Percentiles rank a stretch among this genome's conserved stretches.
Evolutionary conservation across 2,329 filamentous ascomycete genomes (phyloP).

Genomic region (Diaporthe longicolla): DNA sequence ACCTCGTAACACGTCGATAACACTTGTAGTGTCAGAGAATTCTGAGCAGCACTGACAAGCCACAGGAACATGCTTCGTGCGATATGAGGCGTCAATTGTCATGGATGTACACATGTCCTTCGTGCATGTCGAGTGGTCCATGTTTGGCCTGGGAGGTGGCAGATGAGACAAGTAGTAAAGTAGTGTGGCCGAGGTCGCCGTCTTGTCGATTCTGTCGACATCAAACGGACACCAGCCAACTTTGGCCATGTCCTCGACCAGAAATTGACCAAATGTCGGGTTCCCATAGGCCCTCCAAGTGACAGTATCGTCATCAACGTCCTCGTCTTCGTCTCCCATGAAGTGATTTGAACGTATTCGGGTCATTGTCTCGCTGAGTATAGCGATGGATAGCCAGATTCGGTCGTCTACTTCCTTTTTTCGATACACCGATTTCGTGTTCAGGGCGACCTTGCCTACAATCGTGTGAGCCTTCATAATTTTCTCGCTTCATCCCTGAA

Average conservation of each 20-base stretch:
- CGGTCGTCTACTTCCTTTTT: slow-evolving; percentile 1
- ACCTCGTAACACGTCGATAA: too few species aligned
- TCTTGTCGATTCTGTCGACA: not conserved
- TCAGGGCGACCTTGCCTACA: not conserved
- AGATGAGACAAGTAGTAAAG: slow-evolving; percentile 16
- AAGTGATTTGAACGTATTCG: slow-evolving; percentile 9
- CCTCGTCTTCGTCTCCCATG: not conserved
- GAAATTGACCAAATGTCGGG: not conserved
- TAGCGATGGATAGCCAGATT: slow-evolving; percentile 13
- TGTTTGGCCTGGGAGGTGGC: slow-evolving; percentile 2
- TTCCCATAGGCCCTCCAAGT: slow-evolving; percentile 3
- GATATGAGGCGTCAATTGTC: not conserved
- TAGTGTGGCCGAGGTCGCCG: not conserved
- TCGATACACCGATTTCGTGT: not conserved
- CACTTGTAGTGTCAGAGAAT: too few species aligned
- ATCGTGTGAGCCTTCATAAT: not conserved
- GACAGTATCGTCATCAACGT: not conserved
- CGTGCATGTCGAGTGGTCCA: slow-evolving; percentile 4
- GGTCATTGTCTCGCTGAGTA: not conserved
- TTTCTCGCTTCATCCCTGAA: too few species aligned
- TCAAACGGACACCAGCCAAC: slow-evolving; percentile 12
- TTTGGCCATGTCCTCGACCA: slow-evolving; percentile 1
- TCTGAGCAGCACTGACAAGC: not conserved
- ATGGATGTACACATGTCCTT: slow-evolving; percentile 12
- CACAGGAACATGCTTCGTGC: not conserved